These are phyloP conservation scores for Solanum piurae DNA, from an alignment of 257 asterid genomes.

Conservation along the genomic window DNA sequence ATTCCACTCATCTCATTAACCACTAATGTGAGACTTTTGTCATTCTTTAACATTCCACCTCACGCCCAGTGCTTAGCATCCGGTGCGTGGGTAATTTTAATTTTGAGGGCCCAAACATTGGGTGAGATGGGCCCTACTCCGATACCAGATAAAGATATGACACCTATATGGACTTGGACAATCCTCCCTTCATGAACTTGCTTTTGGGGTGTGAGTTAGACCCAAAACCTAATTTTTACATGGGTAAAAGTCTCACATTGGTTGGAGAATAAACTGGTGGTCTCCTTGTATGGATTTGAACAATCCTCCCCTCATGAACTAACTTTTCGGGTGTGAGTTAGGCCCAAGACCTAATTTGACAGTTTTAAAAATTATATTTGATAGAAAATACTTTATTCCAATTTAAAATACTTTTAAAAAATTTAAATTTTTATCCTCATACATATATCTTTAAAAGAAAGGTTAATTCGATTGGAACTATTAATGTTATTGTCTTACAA, in stretches of 20 bases:
- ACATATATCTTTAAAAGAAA: background rate
- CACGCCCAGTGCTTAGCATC: no score
- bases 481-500: background rate
- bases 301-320: no score
- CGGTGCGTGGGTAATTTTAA: rapidly evolving
- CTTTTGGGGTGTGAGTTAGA: no score
- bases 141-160: background rate
- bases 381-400: background rate
- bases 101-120: rapidly evolving
- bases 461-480: background rate
- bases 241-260: no score
- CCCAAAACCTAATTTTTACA: background rate
- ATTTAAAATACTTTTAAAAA: background rate
- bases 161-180: no score
- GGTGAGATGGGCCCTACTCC: no score
- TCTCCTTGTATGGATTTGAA: no score
- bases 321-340: no score
- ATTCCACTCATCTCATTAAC: no score
- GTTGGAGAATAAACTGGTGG: no score
- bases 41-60: background rate
- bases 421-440: background rate
- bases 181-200: background rate
- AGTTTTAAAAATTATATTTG: background rate
- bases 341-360: no score
- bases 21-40: background rate